Evolutionary conservation across 1,284 basidiomycete genomes (phyloP).

Genomic region (Cryptococcus jaspeensis): DNA sequence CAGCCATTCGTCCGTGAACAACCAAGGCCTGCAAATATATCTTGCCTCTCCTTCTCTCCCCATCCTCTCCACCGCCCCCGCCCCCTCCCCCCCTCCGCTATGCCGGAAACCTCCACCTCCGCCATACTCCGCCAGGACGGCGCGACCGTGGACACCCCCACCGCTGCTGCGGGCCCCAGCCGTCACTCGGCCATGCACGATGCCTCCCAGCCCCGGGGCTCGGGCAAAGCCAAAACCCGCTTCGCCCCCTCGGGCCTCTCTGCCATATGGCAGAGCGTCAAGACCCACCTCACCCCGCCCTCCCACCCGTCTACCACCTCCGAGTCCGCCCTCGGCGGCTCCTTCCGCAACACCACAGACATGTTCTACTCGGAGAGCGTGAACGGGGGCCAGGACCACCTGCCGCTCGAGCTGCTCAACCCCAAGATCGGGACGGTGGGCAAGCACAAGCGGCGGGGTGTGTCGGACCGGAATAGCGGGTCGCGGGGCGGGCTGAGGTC

Average conservation of each 20-base stretch:
- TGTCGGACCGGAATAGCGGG: slow-evolving; percentile 5
- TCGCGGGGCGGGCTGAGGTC: slow-evolving; percentile 10
- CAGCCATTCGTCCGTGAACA: no score
- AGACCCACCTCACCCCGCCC: slow-evolving; percentile 27
- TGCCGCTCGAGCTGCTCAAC: slow-evolving; percentile 28
- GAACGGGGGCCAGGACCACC: slow-evolving; percentile 8
- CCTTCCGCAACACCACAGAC: slow-evolving; percentile 22
- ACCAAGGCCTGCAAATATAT: no score
- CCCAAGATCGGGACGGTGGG: slow-evolving; percentile 20
- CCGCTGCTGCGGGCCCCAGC: slow-evolving; percentile 3
- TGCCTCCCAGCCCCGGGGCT: not conserved
- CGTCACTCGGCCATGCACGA: slow-evolving; percentile 11
- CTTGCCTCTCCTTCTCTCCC: not conserved
- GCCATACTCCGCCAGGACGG: slow-evolving; percentile 7
- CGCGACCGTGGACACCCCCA: slow-evolving; percentile 8
- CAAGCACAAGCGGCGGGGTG: slow-evolving; percentile 18
- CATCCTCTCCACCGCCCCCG: not conserved
- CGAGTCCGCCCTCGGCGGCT: slow-evolving; percentile 30
- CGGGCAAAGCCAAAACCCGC: slow-evolving; percentile 15
- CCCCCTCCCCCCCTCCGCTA: not conserved
- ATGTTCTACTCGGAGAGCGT: slow-evolving; percentile 15
- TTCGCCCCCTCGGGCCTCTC: slow-evolving; percentile 24
- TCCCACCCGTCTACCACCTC: slow-evolving; percentile 43
- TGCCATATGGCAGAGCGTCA: slow-evolving; percentile 21
- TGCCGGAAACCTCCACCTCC: not conserved